Conservation (phyloP, 345 rosid genomes). For the Brassica nigra region DNA sequence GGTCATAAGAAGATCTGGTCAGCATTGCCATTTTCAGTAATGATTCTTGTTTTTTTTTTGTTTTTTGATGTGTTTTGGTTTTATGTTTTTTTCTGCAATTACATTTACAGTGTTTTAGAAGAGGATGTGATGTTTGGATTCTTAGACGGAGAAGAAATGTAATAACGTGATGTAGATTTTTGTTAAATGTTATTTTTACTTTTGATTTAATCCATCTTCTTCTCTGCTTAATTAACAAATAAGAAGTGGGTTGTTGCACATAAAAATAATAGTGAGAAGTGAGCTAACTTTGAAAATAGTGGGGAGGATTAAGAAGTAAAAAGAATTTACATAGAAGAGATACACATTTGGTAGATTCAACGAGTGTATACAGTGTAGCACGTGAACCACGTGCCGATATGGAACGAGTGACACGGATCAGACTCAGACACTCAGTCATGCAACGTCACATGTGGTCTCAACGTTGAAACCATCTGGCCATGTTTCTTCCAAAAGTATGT, state of each 20-base stretch:
- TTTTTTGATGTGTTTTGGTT: conserved; percentile 26
- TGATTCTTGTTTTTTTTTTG: conserved; percentile 31
- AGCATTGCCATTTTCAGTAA: conserved; percentile 28
- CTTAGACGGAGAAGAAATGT: conserved; percentile 4
- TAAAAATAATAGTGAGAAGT: neutral
- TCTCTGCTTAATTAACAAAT: neutral
- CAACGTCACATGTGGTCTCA: conserved; percentile 36
- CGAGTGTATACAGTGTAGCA: conserved; percentile 3
- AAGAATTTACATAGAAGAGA: neutral
- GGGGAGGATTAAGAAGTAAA: neutral
- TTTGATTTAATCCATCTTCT: neutral
- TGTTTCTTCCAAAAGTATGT: neutral
- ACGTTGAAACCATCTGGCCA: neutral
- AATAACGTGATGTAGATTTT: conserved; percentile 8
- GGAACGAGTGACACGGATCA: conserved; percentile 32
- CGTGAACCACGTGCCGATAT: conserved; percentile 33
- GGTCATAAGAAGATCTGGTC: conserved; percentile 44
- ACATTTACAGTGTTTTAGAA: conserved; percentile 15
- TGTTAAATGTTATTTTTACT: neutral
- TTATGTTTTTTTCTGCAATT: neutral
- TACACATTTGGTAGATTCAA: neutral
- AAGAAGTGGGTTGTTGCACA: neutral
- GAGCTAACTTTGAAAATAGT: neutral
- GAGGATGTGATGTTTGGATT: conserved; percentile 16
- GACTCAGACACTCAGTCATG: conserved; percentile 33